Base-by-base conservation (phyloP, 192 early-diverging fungal genomes). In the Umbelopsis ramanniana region DNA sequence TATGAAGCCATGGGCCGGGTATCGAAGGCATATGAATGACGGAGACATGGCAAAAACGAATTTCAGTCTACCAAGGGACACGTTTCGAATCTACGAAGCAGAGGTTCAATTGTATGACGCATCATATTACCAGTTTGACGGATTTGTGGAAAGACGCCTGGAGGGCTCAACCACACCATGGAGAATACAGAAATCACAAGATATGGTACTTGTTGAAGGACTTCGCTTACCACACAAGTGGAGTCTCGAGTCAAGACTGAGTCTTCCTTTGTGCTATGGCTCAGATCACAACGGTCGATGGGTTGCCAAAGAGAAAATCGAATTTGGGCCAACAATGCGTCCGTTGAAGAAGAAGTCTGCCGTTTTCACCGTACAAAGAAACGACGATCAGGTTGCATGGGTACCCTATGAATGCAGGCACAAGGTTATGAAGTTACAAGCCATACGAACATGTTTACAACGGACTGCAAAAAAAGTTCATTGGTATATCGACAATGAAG, bases 1-100 rank as follows among this genome's bases (percentile, higher is more conserved):
- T 2, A 63, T 63, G 57, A 63, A 63, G 17, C 57, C 57, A 17
- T 63, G 57, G 57, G 29, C 35, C 23, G 57, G 57, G 33, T 63
- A 63, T 29, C 23, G n/a, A 12, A 19, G 15, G 17, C 14, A 11
- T 29, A 19, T 17, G 17, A 33, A 33, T 38, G 57, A 37, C 15
- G 0, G 0, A 8, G 29, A 63, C 26, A n/a, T 5, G 15, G 6
- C 17, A 6, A 33, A 19, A 8, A 15, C 26, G 2, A 14, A 14
- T 19, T 35, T n/a, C 15, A 26, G 57, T 1, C 11, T 63, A 37
- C 57, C 57, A 0, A 33, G 12, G 17, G 7, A 63, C 33, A 26
- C 23, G 17, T 15, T 63, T 37, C 57, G 57, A 37, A 14, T 63
- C 17, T 63, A 63, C 33, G 57, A 63, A 63, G 57, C 57, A 14